Conservation (phyloP, 2,329 filamentous ascomycete species). For the Fusarium brachygibbosum region DNA sequence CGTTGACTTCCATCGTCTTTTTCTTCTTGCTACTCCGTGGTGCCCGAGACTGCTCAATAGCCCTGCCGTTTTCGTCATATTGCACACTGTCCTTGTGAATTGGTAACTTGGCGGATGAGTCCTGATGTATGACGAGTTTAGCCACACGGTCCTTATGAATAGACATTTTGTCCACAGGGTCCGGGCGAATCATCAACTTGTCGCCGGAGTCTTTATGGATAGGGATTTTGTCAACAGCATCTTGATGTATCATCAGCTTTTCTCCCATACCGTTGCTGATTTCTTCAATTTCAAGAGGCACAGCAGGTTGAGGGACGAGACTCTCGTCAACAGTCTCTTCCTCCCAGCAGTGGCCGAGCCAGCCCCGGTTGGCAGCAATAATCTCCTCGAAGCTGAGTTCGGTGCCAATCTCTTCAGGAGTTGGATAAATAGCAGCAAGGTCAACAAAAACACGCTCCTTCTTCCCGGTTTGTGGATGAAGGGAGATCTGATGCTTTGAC, state of each 20-base stretch:
- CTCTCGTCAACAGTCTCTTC: constrained; percentile 57
- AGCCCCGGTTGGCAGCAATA: constrained; percentile 81
- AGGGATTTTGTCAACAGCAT: constrained; percentile 42
- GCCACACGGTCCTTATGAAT: constrained; percentile 26
- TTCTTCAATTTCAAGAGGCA: constrained; percentile 51
- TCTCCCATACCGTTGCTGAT: constrained; percentile 47
- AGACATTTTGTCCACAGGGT: constrained; percentile 28
- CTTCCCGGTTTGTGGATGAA: constrained; percentile 86
- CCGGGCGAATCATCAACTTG: constrained; percentile 17
- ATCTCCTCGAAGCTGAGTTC: constrained; percentile 95
- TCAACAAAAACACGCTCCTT: constrained; percentile 90
- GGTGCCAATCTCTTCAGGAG: constrained; percentile 75
- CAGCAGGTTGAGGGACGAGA: constrained; percentile 47
- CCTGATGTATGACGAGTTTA: constrained; percentile 35
- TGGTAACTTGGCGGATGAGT: constrained; percentile 43
- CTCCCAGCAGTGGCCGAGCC: constrained; percentile 71
- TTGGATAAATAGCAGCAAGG: constrained; percentile 86
- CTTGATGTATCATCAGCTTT: constrained; percentile 48
- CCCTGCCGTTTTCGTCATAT: constrained; percentile 72
- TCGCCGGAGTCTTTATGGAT: constrained; percentile 35
- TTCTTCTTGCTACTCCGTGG: constrained; percentile 72
- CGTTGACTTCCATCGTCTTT: constrained; percentile 87
- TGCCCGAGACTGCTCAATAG: constrained; percentile 61
- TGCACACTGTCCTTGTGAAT: constrained; percentile 53
- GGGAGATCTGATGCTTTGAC: constrained; percentile 80